Conservation (phyloP, 1,284 basidiomycete genomes). For the Leccinum subrobustum region DNA sequence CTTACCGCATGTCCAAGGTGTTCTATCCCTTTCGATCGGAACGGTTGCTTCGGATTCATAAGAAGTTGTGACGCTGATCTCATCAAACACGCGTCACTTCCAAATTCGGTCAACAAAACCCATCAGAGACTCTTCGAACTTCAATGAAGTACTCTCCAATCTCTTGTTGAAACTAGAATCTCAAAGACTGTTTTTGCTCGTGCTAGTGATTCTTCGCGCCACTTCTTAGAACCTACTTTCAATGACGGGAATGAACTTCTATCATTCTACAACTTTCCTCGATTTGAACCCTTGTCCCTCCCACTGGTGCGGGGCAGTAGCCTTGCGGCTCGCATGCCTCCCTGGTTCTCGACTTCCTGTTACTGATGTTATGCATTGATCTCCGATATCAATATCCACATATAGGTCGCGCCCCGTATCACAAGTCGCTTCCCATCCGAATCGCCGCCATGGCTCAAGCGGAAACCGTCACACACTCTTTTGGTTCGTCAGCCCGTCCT, state of each 20-base stretch:
- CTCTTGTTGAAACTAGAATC: no score
- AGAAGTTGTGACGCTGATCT: not conserved
- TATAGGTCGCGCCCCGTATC: conserved; percentile 9
- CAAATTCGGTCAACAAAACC: not conserved
- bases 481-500: conserved; percentile 40
- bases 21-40: not conserved
- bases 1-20: not conserved
- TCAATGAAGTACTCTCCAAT: no score
- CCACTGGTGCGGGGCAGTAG: not conserved
- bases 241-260: conserved; percentile 7
- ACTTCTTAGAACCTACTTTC: not conserved
- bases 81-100: not conserved
- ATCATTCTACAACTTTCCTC: not conserved
- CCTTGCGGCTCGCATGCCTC: not conserved
- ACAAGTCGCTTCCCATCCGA: not conserved
- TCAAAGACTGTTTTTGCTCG: no score
- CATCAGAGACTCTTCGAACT: no score
- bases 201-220: not conserved
- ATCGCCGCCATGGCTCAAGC: conserved; percentile 7
- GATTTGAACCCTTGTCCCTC: conserved; percentile 2
- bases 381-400: not conserved
- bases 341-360: not conserved
- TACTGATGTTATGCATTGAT: not conserved
- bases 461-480: conserved; percentile 13
- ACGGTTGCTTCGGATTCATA: no score